A percentile compares a stretch with the other conserved stretches of the same genome.
These are phyloP conservation scores for Auricularia sp. DNA, from an alignment of 768 basidiomycete species.

Conservation along the genomic window DNA sequence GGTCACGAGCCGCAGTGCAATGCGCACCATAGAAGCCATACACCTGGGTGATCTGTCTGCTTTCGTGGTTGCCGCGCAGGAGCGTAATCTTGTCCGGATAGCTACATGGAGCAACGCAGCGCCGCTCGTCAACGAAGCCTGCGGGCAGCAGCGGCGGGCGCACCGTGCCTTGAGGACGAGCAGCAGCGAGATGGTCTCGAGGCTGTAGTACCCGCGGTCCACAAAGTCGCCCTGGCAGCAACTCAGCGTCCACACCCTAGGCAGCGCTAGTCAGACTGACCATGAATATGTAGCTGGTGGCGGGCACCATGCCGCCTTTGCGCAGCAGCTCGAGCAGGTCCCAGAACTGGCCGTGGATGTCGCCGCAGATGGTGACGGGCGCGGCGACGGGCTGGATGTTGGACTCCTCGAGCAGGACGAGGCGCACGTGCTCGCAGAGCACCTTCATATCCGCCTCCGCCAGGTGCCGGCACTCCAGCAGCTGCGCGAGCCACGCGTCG, in stretches of 20 bases:
- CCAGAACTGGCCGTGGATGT: slow-evolving; percentile 98
- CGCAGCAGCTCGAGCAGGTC: slow-evolving; percentile 84
- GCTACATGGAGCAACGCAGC: slow-evolving; percentile 27
- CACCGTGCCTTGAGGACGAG: slow-evolving; percentile 84
- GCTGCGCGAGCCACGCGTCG: slow-evolving; percentile 81
- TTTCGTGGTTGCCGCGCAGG: slow-evolving; percentile 92
- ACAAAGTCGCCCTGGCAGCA: slow-evolving; percentile 83
- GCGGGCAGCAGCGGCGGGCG: slow-evolving; percentile 7
- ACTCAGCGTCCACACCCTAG: slow-evolving; percentile 13
- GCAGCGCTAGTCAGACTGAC: slow-evolving; percentile 48
- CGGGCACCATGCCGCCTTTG: slow-evolving; percentile 78
- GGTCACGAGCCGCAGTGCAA: not conserved
- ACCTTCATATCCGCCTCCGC: slow-evolving; percentile 88
- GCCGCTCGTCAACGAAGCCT: not conserved
- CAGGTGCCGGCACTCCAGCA: slow-evolving; percentile 79
- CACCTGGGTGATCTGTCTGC: slow-evolving; percentile 94
- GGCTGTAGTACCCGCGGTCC: slow-evolving; percentile 89
- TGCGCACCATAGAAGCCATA: slow-evolving; percentile 93
- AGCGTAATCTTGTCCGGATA: slow-evolving; percentile 91
- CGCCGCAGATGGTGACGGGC: slow-evolving; percentile 91
- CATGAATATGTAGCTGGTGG: slow-evolving; percentile 94
- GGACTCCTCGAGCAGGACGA: slow-evolving; percentile 88
- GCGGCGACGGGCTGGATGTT: slow-evolving; percentile 95
- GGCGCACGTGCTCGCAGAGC: slow-evolving; percentile 82
- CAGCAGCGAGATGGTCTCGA: slow-evolving; percentile 88